Percentiles rank a stretch among this genome's conserved stretches.
phyloP scores from a whole-genome alignment of 2,329 filamentous ascomycete genomes.

The Arthrinium puccinioides region DNA sequence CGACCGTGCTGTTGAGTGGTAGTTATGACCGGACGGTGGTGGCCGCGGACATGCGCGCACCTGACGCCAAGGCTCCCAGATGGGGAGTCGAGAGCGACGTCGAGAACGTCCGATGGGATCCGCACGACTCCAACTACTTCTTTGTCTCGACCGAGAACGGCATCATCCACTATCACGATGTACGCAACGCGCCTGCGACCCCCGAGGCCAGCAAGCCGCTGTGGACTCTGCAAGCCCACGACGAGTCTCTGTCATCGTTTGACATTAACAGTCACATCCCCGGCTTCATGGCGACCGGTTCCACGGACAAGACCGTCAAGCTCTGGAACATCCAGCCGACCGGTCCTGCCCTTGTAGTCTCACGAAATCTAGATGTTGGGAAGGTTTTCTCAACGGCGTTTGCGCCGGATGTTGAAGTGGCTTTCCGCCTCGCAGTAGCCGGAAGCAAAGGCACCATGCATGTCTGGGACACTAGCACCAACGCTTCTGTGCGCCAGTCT shows the following conservation, averaged over 20 bases:
- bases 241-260: conserved; percentile 84
- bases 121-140: conserved; percentile 88
- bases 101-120: conserved; percentile 87
- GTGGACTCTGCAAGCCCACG: conserved; percentile 94
- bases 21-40: conserved; percentile 93
- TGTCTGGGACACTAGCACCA: conserved; percentile 95
- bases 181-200: conserved; percentile 65
- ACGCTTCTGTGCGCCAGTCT: conserved; percentile 73
- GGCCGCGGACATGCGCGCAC: conserved; percentile 92
- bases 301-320: conserved; percentile 91
- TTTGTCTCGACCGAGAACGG: conserved; percentile 92
- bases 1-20: conserved; percentile 83
- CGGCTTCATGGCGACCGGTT: conserved; percentile 88
- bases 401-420: conserved; percentile 82
- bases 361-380: conserved; percentile 85
- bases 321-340: conserved; percentile 83
- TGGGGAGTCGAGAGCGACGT: conserved; percentile 97
- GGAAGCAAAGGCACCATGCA: conserved; percentile 90
- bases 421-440: conserved; percentile 86
- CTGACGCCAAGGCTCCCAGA: conserved; percentile 70
- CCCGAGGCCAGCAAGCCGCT: conserved; percentile 74
- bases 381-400: conserved; percentile 91
- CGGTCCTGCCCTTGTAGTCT: conserved; percentile 84
- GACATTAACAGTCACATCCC: conserved; percentile 87
- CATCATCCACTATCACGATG: conserved; percentile 86